phyloP scores from a whole-genome alignment of 78 protist species.

The Dictyostelium firmibasis region DNA sequence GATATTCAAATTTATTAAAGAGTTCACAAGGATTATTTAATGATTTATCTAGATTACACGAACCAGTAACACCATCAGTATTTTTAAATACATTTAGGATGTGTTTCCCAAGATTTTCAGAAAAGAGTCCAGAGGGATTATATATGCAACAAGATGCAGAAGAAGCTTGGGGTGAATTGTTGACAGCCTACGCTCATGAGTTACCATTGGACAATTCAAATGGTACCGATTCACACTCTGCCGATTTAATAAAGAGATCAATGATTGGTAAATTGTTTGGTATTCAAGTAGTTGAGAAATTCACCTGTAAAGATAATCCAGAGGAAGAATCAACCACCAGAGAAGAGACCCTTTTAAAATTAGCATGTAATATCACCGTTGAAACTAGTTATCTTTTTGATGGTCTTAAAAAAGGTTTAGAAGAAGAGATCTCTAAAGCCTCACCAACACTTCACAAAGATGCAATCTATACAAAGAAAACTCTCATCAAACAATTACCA shows the following conservation, averaged over 20 bases:
- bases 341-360: conserved; percentile 20
- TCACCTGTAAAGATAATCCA: conserved; percentile 61
- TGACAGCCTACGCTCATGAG: conserved; percentile 34
- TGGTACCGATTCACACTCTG: not conserved
- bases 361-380: conserved; percentile 71
- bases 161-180: conserved; percentile 63
- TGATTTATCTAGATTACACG: not conserved
- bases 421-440: conserved; percentile 74
- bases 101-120: conserved; percentile 85
- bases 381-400: conserved; percentile 62
- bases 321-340: conserved; percentile 47
- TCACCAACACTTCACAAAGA: conserved; percentile 68
- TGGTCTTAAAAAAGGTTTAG: conserved; percentile 76
- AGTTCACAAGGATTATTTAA: conserved; percentile 54
- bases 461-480: conserved; percentile 73
- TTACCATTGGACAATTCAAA: not conserved
- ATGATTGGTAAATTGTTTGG: conserved; percentile 62
- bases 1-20: conserved; percentile 31
- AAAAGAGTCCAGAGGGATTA: conserved; percentile 68
- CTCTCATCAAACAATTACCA: conserved; percentile 85
- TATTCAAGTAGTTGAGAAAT: conserved; percentile 19
- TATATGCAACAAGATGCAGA: conserved; percentile 86
- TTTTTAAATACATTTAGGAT: conserved; percentile 49
- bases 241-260: conserved; percentile 5
- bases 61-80: conserved; percentile 35